These are phyloP conservation scores for Cicer arietinum DNA, from an alignment of 306 rosid genomes.

Conservation along the genomic window DNA sequence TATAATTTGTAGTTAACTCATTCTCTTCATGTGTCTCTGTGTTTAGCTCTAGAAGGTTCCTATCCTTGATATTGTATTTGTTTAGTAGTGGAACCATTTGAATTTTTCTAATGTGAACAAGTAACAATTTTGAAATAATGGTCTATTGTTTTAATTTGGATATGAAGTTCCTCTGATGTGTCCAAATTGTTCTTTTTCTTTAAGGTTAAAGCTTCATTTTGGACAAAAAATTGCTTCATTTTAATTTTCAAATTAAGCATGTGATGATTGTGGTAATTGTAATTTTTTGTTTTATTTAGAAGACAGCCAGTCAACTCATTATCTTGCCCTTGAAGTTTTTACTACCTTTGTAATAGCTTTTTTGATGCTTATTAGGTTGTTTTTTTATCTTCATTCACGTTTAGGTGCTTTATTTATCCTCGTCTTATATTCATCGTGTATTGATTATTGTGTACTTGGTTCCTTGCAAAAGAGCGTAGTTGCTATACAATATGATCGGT, in stretches of 20 bases:
- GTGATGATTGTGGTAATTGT: slow-evolving; percentile 3
- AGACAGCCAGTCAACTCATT: not conserved
- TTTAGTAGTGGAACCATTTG: not conserved
- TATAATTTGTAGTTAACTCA: no score
- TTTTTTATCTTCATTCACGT: slow-evolving; percentile 22
- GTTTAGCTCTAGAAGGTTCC: slow-evolving; percentile 29
- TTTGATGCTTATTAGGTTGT: slow-evolving; percentile 1
- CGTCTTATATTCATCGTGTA: not conserved
- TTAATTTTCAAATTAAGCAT: not conserved
- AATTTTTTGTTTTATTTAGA: slow-evolving; percentile 27
- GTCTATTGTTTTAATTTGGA: not conserved
- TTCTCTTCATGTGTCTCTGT: not conserved
- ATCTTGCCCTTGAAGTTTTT: not conserved
- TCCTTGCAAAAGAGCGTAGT: not conserved
- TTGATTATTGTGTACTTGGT: not conserved
- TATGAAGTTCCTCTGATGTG: not conserved
- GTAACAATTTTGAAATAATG: slow-evolving; percentile 15
- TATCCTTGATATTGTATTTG: not conserved
- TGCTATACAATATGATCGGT: slow-evolving; percentile 2
- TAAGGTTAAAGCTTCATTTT: not conserved
- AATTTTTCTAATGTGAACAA: not conserved
- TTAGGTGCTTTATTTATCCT: slow-evolving; percentile 16
- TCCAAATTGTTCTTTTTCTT: not conserved
- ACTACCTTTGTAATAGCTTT: slow-evolving; percentile 10
- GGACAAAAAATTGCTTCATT: slow-evolving; percentile 5